Evolutionary conservation across 352 stramenopile genomes (phyloP), one percentile per base, ranked within the genome.

Genomic region (Globisporangium takayamanum): DNA sequence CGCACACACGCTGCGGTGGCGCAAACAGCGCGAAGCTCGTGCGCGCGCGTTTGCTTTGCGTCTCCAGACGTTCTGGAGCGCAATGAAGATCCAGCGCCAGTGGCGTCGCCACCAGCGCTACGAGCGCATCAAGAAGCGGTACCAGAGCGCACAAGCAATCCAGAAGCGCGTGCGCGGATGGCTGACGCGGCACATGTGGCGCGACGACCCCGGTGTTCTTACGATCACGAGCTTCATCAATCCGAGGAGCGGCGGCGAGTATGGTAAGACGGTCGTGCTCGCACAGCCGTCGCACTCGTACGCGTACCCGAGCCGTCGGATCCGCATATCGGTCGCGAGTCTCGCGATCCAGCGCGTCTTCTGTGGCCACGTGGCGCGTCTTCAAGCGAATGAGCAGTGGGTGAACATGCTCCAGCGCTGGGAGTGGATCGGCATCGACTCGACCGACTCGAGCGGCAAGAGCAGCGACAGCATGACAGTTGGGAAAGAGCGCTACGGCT

Each of bases 161-260:
- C 82, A 89, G 47, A 80, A 69, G 30, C 68, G 72, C 2, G 62
- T 86, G 1, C 76, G 80, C n/a, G 82, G 82, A 0, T 86, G 72
- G 72, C 55, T 92, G 6, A 89, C 78, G n/a, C 64, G 82, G 0
- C 66, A 76, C 20, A 69, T 92, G 64, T 92, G 82, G 82, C 53
- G 60, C n/a, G 69, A 66, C 20, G 79, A 92, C 42, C 82, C 82
- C 10, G 74, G 70, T 0, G 55, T 92, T 12, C 53, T 70, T 10
- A 75, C 69, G 18, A 41, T 76, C 18, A 60, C 57, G 6, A 57
- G 59, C 11, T 89, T 75, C 64, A 49, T 88, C 0, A 89, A 66
- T 46, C 1, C 55, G 4, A 44, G 2, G 1, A 82, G 50, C 4
- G 76, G 74, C 4, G 76, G 88, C 44, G 64, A 74, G 39, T 92